Percentiles rank a stretch among this genome's conserved stretches.
These are phyloP conservation scores for Eucalyptus marginata DNA, from an alignment of 345 rosid species.

Conservation along the genomic window DNA sequence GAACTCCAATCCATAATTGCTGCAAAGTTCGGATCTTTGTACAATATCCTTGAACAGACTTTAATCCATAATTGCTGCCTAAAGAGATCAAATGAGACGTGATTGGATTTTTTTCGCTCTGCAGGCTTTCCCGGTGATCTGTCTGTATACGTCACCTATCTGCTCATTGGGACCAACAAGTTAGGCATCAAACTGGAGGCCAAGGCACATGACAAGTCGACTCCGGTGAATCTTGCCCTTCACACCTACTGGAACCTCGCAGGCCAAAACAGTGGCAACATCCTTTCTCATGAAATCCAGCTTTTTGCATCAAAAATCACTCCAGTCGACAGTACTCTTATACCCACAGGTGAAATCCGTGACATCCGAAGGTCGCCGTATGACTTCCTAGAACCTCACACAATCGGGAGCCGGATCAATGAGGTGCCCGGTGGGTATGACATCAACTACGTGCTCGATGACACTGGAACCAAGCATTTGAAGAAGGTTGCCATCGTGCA, in stretches of 20 bases:
- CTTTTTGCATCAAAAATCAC: constrained; percentile 34
- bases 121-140: constrained; percentile 79
- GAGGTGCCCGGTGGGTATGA: constrained; percentile 58
- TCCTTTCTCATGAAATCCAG: constrained; percentile 51
- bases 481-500: constrained; percentile 41
- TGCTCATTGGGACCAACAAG: constrained; percentile 32
- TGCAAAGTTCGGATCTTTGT: background rate
- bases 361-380: constrained; percentile 40
- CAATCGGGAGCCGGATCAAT: constrained; percentile 32
- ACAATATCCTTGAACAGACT: background rate
- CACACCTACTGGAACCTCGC: constrained; percentile 86
- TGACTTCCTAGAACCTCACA: constrained; percentile 40
- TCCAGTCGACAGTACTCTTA: constrained; percentile 58
- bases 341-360: constrained; percentile 56
- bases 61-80: background rate
- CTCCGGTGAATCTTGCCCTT: constrained; percentile 70
- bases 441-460: constrained; percentile 58
- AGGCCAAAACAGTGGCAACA: constrained; percentile 52
- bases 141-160: constrained; percentile 44
- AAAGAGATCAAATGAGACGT: background rate
- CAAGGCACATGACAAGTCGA: constrained; percentile 32
- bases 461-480: constrained; percentile 6
- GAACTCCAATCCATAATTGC: background rate
- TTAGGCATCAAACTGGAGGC: constrained; percentile 54
- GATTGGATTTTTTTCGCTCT: background rate